phyloP scores from a whole-genome alignment of 2,329 filamentous ascomycete species.

The Westerdykella sp. region DNA sequence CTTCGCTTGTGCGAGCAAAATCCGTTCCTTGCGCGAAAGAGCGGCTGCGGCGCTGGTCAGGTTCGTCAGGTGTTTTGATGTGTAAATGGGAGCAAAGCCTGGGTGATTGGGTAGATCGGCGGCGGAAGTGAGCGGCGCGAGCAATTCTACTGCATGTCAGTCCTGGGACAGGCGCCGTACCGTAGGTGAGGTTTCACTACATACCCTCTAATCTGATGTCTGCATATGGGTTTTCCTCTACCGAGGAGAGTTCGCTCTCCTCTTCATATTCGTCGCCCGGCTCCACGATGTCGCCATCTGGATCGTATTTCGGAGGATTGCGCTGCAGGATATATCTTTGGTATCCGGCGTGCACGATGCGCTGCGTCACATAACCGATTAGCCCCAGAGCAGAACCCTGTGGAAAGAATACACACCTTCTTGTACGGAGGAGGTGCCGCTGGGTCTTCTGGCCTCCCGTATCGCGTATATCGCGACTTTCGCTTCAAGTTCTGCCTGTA shows the following conservation, averaged over 20 bases:
- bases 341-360: conserved; percentile 68
- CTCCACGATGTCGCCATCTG: conserved; percentile 71
- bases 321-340: conserved; percentile 65
- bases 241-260: conserved; percentile 54
- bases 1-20: conserved; percentile 66
- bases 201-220: conserved; percentile 65
- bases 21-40: conserved; percentile 69
- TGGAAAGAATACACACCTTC: conserved; percentile 50
- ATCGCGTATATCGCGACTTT: conserved; percentile 62
- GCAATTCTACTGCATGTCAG: conserved; percentile 52
- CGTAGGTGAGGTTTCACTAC: conserved; percentile 17
- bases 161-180: conserved; percentile 1
- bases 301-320: conserved; percentile 67
- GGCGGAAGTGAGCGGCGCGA: conserved; percentile 68
- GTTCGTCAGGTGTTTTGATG: conserved; percentile 64
- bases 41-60: conserved; percentile 63
- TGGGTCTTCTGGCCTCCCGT: conserved; percentile 56
- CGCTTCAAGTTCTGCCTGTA: conserved; percentile 75
- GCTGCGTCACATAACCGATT: conserved; percentile 42
- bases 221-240: conserved; percentile 66
- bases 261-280: conserved; percentile 65
- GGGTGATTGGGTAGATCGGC: conserved; percentile 70
- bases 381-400: neutral
- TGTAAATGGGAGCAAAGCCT: conserved; percentile 67
- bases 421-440: conserved; percentile 63